Base-by-base conservation (phyloP, 352 stramenopile genomes). In the Phytophthora hibernalis region DNA sequence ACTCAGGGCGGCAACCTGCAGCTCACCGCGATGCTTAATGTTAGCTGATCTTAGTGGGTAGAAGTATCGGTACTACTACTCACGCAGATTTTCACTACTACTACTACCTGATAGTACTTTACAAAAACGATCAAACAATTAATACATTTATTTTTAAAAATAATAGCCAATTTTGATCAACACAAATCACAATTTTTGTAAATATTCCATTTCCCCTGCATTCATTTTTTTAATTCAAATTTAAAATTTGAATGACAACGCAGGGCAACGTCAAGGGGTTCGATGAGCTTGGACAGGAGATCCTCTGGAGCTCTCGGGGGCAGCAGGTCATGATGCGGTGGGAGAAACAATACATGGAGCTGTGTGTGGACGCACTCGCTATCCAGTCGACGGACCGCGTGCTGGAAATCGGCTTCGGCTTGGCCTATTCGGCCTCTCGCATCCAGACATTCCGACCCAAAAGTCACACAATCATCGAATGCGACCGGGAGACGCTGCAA, bases 261-360 rank as follows among this genome's bases (percentile, higher is more conserved):
- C 42, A 49, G 0, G 80, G 82, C 55, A 92, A 92, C 40, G 56
- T 45, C 20, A 76, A 77, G 33, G 72, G 67, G 3, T 22, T 63
- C 18, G 87, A 95, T 52, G 79, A 58, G 42, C 28, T 76, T 24
- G 82, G 80, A 1, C 30, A 79, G 10, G 65, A 74, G 26, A 67
- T 90, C 31, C 71, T 94, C 31, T 80, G 75, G 72, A 94, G 83
- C 76, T 91, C 83, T n/a, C 63, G 54, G 20, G 77, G 83, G 4
- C 82, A 94, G 73, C 85, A 94, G 68, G 88, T 97, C 16, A 97
- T 97, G 88, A 97, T 97, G 90, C 76, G 85, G 52, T 97, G 90
- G 90, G 90, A 97, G 63, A 72, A 68, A 47, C 28, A 77, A 20
- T 97, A 96, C 77, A 96, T 97, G 90, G 69, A 86, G 47, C 31